These are phyloP conservation scores for Lunularia cruciata DNA, from an alignment of 225 moss, liverwort and hornwort species.

Conservation along the genomic window DNA sequence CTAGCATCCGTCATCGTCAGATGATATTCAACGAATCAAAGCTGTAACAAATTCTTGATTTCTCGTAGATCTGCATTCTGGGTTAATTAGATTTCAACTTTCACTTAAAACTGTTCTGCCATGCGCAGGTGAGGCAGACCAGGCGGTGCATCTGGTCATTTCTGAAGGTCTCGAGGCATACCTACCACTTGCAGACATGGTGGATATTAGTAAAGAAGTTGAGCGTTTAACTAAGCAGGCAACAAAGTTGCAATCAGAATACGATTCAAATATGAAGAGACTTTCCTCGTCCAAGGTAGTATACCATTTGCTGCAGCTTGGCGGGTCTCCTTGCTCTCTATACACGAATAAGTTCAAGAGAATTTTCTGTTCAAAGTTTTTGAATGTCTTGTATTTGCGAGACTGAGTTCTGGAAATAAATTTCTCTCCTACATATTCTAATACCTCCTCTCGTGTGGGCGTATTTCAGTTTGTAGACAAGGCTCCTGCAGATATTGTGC, in stretches of 20 bases:
- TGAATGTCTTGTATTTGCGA: background rate
- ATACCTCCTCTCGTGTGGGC: background rate
- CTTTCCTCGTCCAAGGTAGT: constrained; percentile 74
- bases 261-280: constrained; percentile 67
- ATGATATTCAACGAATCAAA: too few species aligned
- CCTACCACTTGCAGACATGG: constrained; percentile 73
- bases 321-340: too few species aligned
- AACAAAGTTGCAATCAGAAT: constrained; percentile 64
- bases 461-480: constrained; percentile 78
- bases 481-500: constrained; percentile 68
- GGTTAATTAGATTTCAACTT: background rate
- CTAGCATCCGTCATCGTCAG: too few species aligned
- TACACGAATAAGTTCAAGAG: too few species aligned
- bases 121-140: constrained; percentile 56
- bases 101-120: background rate
- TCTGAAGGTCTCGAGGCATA: constrained; percentile 80
- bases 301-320: background rate
- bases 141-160: constrained; percentile 81
- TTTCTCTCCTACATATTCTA: background rate
- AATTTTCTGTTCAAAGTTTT: background rate
- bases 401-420: background rate
- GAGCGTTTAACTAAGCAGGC: constrained; percentile 66
- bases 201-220: constrained; percentile 77
- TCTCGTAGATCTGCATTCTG: background rate
- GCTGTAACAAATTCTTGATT: too few species aligned